Percentiles rank a stretch among this genome's conserved stretches.
Evolutionary conservation across 208 protist genomes (phyloP).

Genomic region (Acanthamoeba sp.): DNA sequence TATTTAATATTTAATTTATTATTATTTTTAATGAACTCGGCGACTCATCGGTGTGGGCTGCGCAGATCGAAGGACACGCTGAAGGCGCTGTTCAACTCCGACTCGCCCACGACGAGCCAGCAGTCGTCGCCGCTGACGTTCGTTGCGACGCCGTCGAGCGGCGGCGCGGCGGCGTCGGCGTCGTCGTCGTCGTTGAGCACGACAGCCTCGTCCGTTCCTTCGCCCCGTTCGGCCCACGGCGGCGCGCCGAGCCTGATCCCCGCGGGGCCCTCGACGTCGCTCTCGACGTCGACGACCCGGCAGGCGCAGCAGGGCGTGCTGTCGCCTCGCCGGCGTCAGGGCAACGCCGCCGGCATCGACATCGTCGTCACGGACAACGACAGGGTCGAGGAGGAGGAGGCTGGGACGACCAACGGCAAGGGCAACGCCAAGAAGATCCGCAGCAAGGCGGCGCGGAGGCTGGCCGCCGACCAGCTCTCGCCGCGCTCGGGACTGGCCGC

Average conservation of each 20-base stretch:
- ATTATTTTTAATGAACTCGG: not conserved
- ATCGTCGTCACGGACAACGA: not conserved
- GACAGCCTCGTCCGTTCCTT: not conserved
- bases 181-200: not conserved
- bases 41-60: not conserved
- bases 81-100: constrained; percentile 3
- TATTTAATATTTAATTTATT: not conserved
- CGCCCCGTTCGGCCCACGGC: not conserved
- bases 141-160: not conserved
- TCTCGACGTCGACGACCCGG: not conserved
- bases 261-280: not conserved
- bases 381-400: not conserved
- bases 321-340: not conserved
- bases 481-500: not conserved
- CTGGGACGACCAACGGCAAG: not conserved
- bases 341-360: not conserved
- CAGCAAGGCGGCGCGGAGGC: not conserved
- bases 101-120: not conserved
- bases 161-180: not conserved
- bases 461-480: not conserved
- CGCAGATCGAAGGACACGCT: constrained; percentile 5
- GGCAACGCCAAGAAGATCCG: not conserved
- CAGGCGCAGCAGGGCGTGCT: too few relatives aligned
- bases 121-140: not conserved
- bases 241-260: not conserved